Evolutionary conservation across 257 asterid species (phyloP).

Genomic region (Phtheirospermum japonicum): DNA sequence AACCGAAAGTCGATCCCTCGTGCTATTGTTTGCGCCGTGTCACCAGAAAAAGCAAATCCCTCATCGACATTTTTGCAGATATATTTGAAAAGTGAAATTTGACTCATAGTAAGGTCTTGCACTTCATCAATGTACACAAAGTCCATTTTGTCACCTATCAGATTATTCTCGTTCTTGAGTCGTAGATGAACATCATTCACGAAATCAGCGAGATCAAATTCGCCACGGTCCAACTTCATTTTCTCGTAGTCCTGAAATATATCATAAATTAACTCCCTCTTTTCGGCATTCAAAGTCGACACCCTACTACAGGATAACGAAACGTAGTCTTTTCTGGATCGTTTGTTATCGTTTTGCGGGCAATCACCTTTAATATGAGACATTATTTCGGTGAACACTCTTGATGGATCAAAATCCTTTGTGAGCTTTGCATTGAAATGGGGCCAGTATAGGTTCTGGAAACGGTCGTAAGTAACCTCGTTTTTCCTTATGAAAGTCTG

Average conservation of each 20-base stretch:
- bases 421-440: constrained; percentile 44
- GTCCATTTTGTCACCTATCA: constrained; percentile 57
- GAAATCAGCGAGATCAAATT: constrained; percentile 72
- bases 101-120: constrained; percentile 64
- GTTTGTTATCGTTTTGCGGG: constrained; percentile 35
- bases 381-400: constrained; percentile 58
- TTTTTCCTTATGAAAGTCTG: constrained; percentile 48
- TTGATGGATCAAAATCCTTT: constrained; percentile 48
- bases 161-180: constrained; percentile 27
- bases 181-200: constrained; percentile 54
- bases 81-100: constrained; percentile 28
- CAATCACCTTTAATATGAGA: constrained; percentile 66
- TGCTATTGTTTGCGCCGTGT: constrained; percentile 70
- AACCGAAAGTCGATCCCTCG: constrained; percentile 63
- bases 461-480: constrained; percentile 61
- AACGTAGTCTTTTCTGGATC: constrained; percentile 38
- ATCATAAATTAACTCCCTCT: constrained; percentile 42
- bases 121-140: constrained; percentile 76
- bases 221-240: constrained; percentile 44
- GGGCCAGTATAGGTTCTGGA: constrained; percentile 53
- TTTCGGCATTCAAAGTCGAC: constrained; percentile 40
- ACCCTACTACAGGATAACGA: constrained; percentile 38
- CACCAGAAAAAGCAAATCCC: constrained; percentile 64
- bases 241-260: constrained; percentile 59
- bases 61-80: constrained; percentile 57